These are phyloP conservation scores for Ceratocystis diversiconidia DNA, from an alignment of 2,329 filamentous ascomycete species.

Conservation along the genomic window DNA sequence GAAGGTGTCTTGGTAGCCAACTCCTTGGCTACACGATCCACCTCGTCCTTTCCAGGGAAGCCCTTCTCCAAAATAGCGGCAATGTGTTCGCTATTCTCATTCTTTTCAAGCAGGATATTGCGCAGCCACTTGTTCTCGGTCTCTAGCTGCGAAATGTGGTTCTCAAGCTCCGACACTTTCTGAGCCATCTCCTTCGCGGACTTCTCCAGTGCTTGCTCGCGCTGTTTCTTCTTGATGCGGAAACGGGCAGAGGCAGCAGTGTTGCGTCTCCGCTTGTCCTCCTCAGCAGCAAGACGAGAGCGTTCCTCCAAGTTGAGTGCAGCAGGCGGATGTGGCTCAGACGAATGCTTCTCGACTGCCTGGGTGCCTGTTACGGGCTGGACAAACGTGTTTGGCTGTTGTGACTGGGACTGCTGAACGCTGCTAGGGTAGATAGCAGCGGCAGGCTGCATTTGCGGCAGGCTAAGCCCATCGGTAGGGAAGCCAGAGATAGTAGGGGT, in stretches of 20 bases:
- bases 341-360: slow-evolving; percentile 33
- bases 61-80: slow-evolving; percentile 36
- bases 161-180: slow-evolving; percentile 60
- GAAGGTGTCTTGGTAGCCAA: not conserved
- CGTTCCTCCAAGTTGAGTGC: slow-evolving; percentile 51
- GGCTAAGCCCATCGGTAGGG: slow-evolving; percentile 22
- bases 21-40: slow-evolving; percentile 10
- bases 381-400: slow-evolving; percentile 18
- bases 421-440: slow-evolving; percentile 32
- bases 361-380: slow-evolving; percentile 22
- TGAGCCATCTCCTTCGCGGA: slow-evolving; percentile 72
- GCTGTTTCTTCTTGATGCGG: slow-evolving; percentile 91
- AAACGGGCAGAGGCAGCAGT: slow-evolving; percentile 80
- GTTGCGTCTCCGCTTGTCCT: slow-evolving; percentile 80
- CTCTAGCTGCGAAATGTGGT: slow-evolving; percentile 61
- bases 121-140: slow-evolving; percentile 73
- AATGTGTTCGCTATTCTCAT: slow-evolving; percentile 45
- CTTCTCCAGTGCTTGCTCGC: slow-evolving; percentile 71
- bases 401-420: slow-evolving; percentile 24
- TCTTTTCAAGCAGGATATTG: slow-evolving; percentile 70
- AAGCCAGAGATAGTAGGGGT: slow-evolving; percentile 3
- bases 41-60: slow-evolving; percentile 25
- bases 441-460: slow-evolving; percentile 41
- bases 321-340: slow-evolving; percentile 30
- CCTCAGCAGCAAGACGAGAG: slow-evolving; percentile 62